Evolutionary conservation across 768 basidiomycete genomes (phyloP), one percentile per base, ranked within the genome.

Genomic region (Leccinum rimulosum): DNA sequence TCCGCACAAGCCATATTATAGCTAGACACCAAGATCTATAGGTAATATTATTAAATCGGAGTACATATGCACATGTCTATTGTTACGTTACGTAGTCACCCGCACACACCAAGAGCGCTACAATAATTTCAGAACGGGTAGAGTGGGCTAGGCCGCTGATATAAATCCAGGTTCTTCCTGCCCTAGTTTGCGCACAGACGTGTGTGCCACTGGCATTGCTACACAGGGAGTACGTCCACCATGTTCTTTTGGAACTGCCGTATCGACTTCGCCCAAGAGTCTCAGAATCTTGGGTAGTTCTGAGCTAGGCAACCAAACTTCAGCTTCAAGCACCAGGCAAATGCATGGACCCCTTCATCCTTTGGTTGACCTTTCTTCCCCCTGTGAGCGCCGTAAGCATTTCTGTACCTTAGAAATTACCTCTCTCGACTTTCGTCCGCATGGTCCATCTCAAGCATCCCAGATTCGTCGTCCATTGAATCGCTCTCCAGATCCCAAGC

Each of bases 311-410:
- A 50, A 22, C 17, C 27, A 15, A 49, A 6, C 19, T 25, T 11
- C 55, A 56, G 28, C 31, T 11, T 47, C 15, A 38, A 17, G 9
- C 35, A 25, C 22, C 58, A 22, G 40, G 28, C n/a, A 38, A 27
- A 54, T 45, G 7, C 45, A 49, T 33, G 30, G 33, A 48, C 59
- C 45, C 48, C 54, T 25, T 59, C 15, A 1, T 27, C 54, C 19
- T 22, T 28, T 3, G 38, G 9, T 30, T 31, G 49, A 36, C 33
- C 38, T 22, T 22, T 22, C 50, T 52, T 9, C 1, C 36, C 28
- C 60, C 27, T n/a, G 52, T 40, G 11, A 62, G 61, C 8, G 60
- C 40, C 27, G 61, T 31, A 50, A 57, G 54, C 11, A 62, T 63
- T 48, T 31, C 40, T 38, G 60, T 48, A 7, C 61, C 52, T 50